Evolutionary conservation across 495 filamentous ascomycete species (phyloP).

Genomic region (Aspergillus bridgeri): DNA sequence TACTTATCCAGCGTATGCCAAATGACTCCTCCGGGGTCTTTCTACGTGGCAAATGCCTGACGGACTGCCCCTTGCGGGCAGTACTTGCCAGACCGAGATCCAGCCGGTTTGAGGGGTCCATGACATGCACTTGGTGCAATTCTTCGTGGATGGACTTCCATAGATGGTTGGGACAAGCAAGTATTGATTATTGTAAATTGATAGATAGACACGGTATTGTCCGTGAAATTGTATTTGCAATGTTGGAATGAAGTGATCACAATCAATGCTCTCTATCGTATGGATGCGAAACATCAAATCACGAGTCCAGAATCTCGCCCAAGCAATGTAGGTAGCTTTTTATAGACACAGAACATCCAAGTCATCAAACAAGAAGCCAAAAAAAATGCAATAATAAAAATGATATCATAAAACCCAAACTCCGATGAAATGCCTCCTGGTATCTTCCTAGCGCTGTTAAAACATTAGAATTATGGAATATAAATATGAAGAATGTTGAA

Average conservation of each 20-base stretch:
- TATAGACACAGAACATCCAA: neutral
- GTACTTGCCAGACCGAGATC: conserved; percentile 41
- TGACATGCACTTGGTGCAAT: conserved; percentile 23
- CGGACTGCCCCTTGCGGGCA: conserved; percentile 21
- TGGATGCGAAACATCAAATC: neutral
- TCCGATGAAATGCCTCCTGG: conserved; percentile 8
- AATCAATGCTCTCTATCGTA: neutral
- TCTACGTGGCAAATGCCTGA: conserved; percentile 29
- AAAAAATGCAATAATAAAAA: neutral
- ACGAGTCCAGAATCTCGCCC: neutral
- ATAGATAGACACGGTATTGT: neutral
- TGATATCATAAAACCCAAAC: conserved; percentile 3
- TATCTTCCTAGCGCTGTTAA: neutral
- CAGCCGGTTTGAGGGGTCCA: conserved; percentile 52
- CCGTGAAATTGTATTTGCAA: neutral
- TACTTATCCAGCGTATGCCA: conserved; percentile 1
- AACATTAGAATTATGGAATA: neutral
- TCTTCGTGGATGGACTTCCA: conserved; percentile 45
- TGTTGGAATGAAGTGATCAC: neutral
- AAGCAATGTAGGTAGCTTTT: neutral
- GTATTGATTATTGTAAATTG: neutral
- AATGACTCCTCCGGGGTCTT: neutral
- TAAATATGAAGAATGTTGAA: conserved; percentile 15
- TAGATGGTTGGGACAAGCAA: conserved; percentile 45
- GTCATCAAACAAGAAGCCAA: neutral